Evolutionary conservation across 2,329 filamentous ascomycete species (phyloP), one percentile per base, ranked within the genome.

Genomic region (Chaetothyriales sp.): DNA sequence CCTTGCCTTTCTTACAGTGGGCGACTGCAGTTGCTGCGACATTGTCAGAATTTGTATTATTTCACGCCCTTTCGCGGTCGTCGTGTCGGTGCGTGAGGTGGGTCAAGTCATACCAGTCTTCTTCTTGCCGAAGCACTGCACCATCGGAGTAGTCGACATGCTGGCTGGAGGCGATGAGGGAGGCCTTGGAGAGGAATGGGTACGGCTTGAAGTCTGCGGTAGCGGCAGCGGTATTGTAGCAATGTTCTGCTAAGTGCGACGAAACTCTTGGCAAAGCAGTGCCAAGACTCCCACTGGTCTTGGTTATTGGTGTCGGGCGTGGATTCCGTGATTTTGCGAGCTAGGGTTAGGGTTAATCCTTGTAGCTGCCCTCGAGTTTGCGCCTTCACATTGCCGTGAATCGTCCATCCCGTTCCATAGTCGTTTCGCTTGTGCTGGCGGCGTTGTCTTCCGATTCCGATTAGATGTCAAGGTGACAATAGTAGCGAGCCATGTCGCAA

Each of bases 41-140:
- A 63, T 58, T 56, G 60, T 69, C 63, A 69, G 67, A 51, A 51
- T 56, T 51, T 43, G 50, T 50, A 51, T 50, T 46, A 28, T 46
- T 44, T 40, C 29, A 18, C 28, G 10, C 18, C 25, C 44, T 47
- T 52, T 43, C n/a, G 29, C 8, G 20, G 49, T 47, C 13, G 10
- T 15, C 15, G 33, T 15, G 33, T 15, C 10, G 15, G 33, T 2
- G 2, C 10, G 15, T 15, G 13, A 40, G 33, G 8, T 50, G 4
- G 15, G 15, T 40, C 33, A 40, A 5, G 10, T 15, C 54, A 22
- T 67, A 75, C 73, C 73, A 70, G 82, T 89, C 81, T 86, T 88
- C 82, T 89, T 89, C 85, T 95, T 95, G 84, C 89, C 89, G 86
- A 97, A 95, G 86, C 89, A 95, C 82, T 95, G 89, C 69, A 89